Evolutionary conservation across 1,139 yeast species (phyloP).

Genomic region (Ogataea hybrid): DNA sequence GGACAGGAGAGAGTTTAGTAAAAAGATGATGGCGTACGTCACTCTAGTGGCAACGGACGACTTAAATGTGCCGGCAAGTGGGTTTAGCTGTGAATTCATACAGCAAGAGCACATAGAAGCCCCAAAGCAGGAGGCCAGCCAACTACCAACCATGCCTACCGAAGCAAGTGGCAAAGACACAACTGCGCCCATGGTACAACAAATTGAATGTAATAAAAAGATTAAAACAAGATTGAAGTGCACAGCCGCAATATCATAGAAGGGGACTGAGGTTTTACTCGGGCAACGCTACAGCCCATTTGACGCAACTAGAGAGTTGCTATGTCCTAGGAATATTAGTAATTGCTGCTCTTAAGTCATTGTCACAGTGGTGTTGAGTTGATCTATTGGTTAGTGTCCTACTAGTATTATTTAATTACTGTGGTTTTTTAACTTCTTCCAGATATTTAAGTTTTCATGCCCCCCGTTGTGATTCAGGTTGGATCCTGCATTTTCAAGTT

Average conservation of each 20-base stretch:
- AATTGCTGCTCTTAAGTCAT: too few relatives aligned
- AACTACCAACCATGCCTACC: constrained; percentile 57
- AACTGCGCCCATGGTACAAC: constrained; percentile 70
- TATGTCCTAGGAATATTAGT: too few relatives aligned
- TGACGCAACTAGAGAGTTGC: too few relatives aligned
- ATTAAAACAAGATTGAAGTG: not conserved
- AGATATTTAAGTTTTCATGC: not conserved
- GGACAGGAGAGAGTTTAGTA: constrained; percentile 76
- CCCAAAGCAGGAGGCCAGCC: constrained; percentile 79
- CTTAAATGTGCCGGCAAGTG: constrained; percentile 59
- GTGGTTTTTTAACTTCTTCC: not conserved
- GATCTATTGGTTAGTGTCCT: not conserved
- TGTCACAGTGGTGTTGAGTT: not conserved
- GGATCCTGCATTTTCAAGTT: constrained; percentile 40
- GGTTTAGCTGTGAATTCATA: constrained; percentile 40
- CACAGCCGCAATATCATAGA: not conserved
- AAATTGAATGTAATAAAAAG: constrained; percentile 1
- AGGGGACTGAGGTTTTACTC: not conserved
- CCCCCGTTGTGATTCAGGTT: constrained; percentile 37
- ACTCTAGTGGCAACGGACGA: constrained; percentile 79
- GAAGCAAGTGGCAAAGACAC: constrained; percentile 70
- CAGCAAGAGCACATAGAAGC: constrained; percentile 76
- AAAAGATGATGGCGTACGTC: constrained; percentile 76
- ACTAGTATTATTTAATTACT: not conserved
- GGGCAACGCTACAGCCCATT: too few relatives aligned